These are phyloP conservation scores for Benincasa hispida DNA, from an alignment of 306 rosid species.

Conservation along the genomic window DNA sequence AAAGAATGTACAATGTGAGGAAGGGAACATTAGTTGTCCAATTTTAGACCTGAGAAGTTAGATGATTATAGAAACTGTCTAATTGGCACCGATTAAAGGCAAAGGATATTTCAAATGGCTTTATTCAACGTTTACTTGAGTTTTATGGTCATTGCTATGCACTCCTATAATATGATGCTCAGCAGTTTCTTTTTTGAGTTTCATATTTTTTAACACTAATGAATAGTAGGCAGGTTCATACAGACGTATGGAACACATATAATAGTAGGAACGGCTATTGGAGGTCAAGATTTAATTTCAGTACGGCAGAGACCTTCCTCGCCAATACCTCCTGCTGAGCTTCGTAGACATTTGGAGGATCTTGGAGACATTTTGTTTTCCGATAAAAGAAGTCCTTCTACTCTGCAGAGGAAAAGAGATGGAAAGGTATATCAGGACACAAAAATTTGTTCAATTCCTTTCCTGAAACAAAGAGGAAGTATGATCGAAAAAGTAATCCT, in stretches of 20 bases:
- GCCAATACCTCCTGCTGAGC: slow-evolving; percentile 62
- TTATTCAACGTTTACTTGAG: neutral
- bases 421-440: slow-evolving; percentile 31
- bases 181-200: slow-evolving; percentile 16
- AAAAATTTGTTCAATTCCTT: neutral
- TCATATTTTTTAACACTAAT: slow-evolving; percentile 30
- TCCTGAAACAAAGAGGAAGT: neutral
- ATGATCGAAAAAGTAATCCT: neutral
- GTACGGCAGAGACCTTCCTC: slow-evolving; percentile 79
- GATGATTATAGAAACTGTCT: neutral
- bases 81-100: neutral
- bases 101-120: neutral
- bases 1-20: neutral
- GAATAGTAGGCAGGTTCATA: slow-evolving; percentile 76
- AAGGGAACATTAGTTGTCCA: neutral
- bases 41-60: neutral
- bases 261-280: slow-evolving; percentile 83
- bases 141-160: neutral
- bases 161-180: neutral
- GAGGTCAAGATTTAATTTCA: slow-evolving; percentile 88
- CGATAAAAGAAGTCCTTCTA: slow-evolving; percentile 70
- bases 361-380: slow-evolving; percentile 88
- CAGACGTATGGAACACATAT: slow-evolving; percentile 79
- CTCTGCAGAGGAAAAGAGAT: slow-evolving; percentile 56
- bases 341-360: slow-evolving; percentile 77